Conservation (phyloP, 2,329 filamentous ascomycete species). For the Apiospora rasikravindrae region DNA sequence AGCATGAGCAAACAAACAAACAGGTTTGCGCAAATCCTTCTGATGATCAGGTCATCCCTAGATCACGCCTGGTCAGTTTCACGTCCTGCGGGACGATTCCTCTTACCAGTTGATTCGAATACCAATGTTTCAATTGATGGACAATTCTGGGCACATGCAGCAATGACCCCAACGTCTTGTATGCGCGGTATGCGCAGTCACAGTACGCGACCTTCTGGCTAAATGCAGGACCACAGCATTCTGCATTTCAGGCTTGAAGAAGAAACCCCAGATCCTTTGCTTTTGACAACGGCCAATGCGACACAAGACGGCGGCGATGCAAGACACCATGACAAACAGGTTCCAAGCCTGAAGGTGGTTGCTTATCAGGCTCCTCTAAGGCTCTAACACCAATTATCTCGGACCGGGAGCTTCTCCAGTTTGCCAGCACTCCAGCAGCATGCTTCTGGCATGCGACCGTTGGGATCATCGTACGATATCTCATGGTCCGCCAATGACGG, state of each 20-base stretch:
- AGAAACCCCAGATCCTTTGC: not conserved
- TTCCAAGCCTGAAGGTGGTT: not conserved
- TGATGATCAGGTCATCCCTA: not conserved
- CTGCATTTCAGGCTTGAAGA: too few species aligned
- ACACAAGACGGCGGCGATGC: conserved; percentile 1
- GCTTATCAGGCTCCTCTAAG: not conserved
- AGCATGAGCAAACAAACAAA: not conserved
- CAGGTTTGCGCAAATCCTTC: not conserved
- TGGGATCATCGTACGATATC: conserved; percentile 8
- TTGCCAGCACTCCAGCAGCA: too few species aligned
- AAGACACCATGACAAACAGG: not conserved
- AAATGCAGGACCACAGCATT: not conserved
- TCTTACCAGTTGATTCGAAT: not conserved
- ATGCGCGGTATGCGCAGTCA: conserved; percentile 1
- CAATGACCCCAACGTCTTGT: not conserved
- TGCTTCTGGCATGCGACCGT: not conserved
- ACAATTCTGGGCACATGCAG: not conserved
- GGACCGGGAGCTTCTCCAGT: not conserved
- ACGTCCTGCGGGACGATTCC: not conserved
- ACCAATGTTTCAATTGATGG: not conserved
- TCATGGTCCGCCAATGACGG: conserved; percentile 1
- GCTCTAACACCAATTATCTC: not conserved
- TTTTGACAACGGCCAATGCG: conserved; percentile 10
- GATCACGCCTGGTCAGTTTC: not conserved
- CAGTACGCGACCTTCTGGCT: not conserved